These are phyloP conservation scores for Stemphylium vesicarium DNA, from an alignment of 2,329 filamentous ascomycete genomes.

Conservation along the genomic window DNA sequence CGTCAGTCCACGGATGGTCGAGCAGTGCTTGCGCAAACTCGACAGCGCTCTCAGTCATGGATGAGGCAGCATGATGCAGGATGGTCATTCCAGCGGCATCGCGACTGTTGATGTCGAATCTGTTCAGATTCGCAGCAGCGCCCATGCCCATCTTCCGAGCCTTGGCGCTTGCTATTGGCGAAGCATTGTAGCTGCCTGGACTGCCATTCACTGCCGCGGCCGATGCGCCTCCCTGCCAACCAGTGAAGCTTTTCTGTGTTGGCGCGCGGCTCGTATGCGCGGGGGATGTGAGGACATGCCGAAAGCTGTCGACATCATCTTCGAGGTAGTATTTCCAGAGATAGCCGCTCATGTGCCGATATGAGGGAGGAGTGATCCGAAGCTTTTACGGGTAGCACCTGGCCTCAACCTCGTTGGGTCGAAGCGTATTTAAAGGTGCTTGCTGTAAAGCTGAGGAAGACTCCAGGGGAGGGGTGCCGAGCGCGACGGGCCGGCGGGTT, in stretches of 20 bases:
- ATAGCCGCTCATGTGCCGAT: conserved; percentile 85
- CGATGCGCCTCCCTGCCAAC: conserved; percentile 40
- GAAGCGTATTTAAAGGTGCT: conserved; percentile 91
- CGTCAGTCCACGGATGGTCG: conserved; percentile 80
- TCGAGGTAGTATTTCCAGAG: conserved; percentile 97
- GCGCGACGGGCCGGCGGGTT: conserved; percentile 32
- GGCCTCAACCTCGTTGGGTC: conserved; percentile 84
- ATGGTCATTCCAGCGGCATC: conserved; percentile 83
- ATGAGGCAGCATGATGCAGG: conserved; percentile 83
- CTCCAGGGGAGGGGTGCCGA: conserved; percentile 37
- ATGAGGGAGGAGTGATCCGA: conserved; percentile 49
- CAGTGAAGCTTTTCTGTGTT: conserved; percentile 58
- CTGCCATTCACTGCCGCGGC: conserved; percentile 52
- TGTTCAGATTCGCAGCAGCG: conserved; percentile 54
- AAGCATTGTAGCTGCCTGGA: conserved; percentile 55
- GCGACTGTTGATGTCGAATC: conserved; percentile 80
- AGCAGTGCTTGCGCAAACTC: conserved; percentile 80
- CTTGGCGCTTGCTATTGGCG: conserved; percentile 51
- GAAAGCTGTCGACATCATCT: conserved; percentile 96
- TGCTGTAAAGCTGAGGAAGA: conserved; percentile 57
- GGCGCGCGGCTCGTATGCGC: conserved; percentile 63
- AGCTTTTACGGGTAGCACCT: conserved; percentile 72
- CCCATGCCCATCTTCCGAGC: conserved; percentile 35
- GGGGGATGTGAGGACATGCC: conserved; percentile 80
- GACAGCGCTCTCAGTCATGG: conserved; percentile 70